Base-by-base conservation (phyloP, 306 rosid species). In the Biancaea sappan region DNA sequence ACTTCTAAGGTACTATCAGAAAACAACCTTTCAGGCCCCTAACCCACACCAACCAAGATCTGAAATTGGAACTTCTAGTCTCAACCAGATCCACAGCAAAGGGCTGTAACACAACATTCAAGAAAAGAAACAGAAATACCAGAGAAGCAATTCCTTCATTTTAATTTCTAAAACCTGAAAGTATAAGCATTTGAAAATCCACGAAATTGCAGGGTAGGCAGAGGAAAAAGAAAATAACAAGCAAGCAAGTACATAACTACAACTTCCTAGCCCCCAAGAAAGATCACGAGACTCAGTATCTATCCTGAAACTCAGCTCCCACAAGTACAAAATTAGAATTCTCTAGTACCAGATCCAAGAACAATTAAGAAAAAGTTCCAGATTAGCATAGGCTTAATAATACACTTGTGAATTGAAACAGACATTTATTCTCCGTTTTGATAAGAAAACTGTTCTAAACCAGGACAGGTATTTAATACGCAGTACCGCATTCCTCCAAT, bases 131-230 rank as follows among this genome's bases (percentile, higher is more conserved):
- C 10, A 15, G 18, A 6, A 6, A 28, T 2, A 43, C 18, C 5
- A 22, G 26, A 22, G 26, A 19, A 32, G 29, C 38, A 70, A 26
- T 21, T 25, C 14, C 29, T 59, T 34, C 7, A 43, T 43, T 43
- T 43, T 43, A 13, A 41, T 25, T 9, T 79, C 43, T 29, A 29
- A 74, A 60, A 67, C 58, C 46, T 60, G 57, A 44, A 77, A 58
- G 25, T 24, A 59, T 43, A 6, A 4, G 4, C 70, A 64, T 35
- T 40, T 6, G 11, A 64, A 29, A 28, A 11, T 38, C 31, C 24
- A 32, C n/a, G 31, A 25, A 40, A 54, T 19, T 31, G 4, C 34
- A 57, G 32, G n/a, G 62, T 47, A 61, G 78, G 46, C n/a, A 6
- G 22, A 51, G 34, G 25, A 24, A 35, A 41, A 41, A 41, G 15